Conservation (phyloP, 2,329 filamentous ascomycete genomes). For the Triangularia verruculosa region DNA sequence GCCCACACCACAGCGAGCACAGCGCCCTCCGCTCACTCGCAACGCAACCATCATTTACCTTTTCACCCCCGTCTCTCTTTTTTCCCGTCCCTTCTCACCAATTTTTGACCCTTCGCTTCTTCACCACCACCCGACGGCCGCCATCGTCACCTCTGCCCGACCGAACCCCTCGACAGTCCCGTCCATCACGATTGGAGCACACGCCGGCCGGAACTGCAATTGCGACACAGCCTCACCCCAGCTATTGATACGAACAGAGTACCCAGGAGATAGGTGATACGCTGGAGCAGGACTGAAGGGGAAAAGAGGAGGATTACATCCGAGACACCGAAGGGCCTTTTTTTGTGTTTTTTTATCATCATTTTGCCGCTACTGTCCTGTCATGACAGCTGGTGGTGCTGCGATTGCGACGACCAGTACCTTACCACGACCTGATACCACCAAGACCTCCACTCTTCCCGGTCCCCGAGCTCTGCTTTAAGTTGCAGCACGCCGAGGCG, state of each 20-base stretch:
- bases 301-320: not conserved
- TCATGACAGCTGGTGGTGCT: not conserved
- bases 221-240: slow-evolving; percentile 10
- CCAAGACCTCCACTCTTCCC: not conserved
- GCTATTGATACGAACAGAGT: not conserved
- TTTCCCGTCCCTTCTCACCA: slow-evolving; percentile 17
- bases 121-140: slow-evolving; percentile 6
- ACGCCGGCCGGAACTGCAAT: slow-evolving; percentile 27
- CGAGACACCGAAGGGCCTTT: not conserved
- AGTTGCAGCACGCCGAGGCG: slow-evolving; percentile 1
- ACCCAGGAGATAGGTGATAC: not conserved
- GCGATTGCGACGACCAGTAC: not conserved
- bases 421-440: not conserved
- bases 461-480: slow-evolving; percentile 7
- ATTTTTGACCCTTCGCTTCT: slow-evolving; percentile 24
- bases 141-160: not conserved
- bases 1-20: slow-evolving; percentile 9
- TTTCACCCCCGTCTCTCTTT: slow-evolving; percentile 18
- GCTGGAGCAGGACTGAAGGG: not conserved
- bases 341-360: not conserved
- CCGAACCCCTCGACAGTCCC: slow-evolving; percentile 14
- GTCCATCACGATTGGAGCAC: slow-evolving; percentile 23
- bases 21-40: not conserved
- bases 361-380: not conserved
- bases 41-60: slow-evolving; percentile 22